phyloP scores from a whole-genome alignment of 2,329 filamentous ascomycete genomes.

The Lecanoromycetidae sp. region DNA sequence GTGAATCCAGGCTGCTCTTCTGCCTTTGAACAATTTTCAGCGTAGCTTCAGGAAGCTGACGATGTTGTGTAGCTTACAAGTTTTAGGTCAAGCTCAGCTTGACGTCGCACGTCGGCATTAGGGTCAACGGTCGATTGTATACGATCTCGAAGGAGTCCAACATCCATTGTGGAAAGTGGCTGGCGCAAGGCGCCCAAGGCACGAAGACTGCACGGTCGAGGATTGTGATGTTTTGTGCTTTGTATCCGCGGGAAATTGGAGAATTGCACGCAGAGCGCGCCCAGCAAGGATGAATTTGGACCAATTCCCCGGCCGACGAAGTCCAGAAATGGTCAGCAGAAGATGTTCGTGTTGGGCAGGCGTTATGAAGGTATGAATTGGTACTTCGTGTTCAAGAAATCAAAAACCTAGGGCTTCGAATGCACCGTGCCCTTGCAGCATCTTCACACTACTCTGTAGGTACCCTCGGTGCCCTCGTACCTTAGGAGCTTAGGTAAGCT shows the following conservation, averaged over 20 bases:
- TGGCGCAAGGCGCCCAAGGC: conserved; percentile 1
- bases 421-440: too few relatives aligned
- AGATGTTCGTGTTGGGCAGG: too few relatives aligned
- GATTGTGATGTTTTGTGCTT: too few relatives aligned
- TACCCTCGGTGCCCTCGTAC: too few relatives aligned
- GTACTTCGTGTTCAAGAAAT: too few relatives aligned
- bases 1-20: conserved; percentile 84
- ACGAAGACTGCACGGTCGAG: not conserved
- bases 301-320: too few relatives aligned
- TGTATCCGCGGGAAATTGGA: too few relatives aligned
- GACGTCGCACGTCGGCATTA: conserved; percentile 48
- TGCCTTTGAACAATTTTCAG: conserved; percentile 44
- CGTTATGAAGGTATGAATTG: too few relatives aligned
- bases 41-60: not conserved
- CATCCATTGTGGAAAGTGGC: conserved; percentile 39
- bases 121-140: conserved; percentile 53
- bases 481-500: too few relatives aligned
- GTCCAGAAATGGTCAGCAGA: not conserved
- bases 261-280: not conserved
- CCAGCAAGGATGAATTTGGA: not conserved
- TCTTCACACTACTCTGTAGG: too few relatives aligned
- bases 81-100: conserved; percentile 54
- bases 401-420: too few relatives aligned
- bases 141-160: conserved; percentile 47
- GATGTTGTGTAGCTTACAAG: conserved; percentile 39